A percentile compares a stretch with the other conserved stretches of the same genome.
Conservation (phyloP, 2,329 filamentous ascomycete species). For the Aspergillus sp. region DNA sequence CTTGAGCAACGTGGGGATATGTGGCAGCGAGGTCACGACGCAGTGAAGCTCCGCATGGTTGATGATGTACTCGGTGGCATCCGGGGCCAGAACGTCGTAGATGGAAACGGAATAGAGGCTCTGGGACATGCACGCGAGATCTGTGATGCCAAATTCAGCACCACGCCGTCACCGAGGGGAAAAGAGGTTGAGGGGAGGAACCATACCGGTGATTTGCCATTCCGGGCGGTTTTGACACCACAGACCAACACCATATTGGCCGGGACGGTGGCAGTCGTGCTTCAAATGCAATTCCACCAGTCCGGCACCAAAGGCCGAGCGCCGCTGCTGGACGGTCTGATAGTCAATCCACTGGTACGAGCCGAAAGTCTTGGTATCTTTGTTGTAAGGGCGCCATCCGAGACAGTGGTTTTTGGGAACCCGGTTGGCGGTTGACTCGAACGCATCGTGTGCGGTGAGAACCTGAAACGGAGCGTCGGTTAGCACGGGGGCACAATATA, state of each 20-base stretch:
- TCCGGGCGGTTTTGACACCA: constrained; percentile 88
- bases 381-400: constrained; percentile 77
- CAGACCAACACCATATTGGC: constrained; percentile 70
- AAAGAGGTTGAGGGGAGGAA: background rate
- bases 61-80: constrained; percentile 92
- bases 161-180: background rate
- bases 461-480: constrained; percentile 31
- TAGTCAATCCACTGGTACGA: constrained; percentile 85
- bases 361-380: constrained; percentile 69
- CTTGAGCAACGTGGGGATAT: constrained; percentile 79
- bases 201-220: constrained; percentile 76
- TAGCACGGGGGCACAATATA: background rate
- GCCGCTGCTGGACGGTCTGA: constrained; percentile 71
- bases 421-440: constrained; percentile 66
- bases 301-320: constrained; percentile 82
- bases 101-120: constrained; percentile 86
- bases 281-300: constrained; percentile 77
- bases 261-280: constrained; percentile 63
- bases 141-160: constrained; percentile 43
- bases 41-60: constrained; percentile 78
- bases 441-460: constrained; percentile 75
- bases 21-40: constrained; percentile 75
- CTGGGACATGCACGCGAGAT: constrained; percentile 84
- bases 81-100: constrained; percentile 91
- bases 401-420: constrained; percentile 70